These are phyloP conservation scores for Colletotrichum horii DNA, from an alignment of 2,329 filamentous ascomycete genomes.

Conservation along the genomic window DNA sequence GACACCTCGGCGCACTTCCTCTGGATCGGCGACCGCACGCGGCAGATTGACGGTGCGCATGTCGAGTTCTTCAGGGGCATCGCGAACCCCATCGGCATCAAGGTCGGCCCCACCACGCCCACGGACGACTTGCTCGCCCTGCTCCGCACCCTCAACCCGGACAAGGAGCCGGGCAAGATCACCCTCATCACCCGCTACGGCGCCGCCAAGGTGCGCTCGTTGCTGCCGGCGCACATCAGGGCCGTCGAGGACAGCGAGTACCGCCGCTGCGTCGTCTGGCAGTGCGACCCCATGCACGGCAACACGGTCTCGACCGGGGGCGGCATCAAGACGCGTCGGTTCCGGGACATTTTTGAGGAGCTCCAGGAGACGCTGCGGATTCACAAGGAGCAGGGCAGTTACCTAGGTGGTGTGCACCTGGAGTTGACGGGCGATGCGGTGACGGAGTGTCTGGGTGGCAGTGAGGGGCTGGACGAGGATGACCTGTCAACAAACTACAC, in stretches of 20 bases:
- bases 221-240: slow-evolving; percentile 85
- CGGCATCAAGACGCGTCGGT: slow-evolving; percentile 91
- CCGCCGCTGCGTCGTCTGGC: slow-evolving; percentile 79
- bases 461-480: slow-evolving; percentile 84
- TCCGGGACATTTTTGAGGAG: slow-evolving; percentile 88
- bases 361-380: slow-evolving; percentile 83
- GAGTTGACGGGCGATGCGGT: slow-evolving; percentile 96
- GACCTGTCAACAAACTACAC: slow-evolving; percentile 92
- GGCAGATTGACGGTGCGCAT: slow-evolving; percentile 91
- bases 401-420: slow-evolving; percentile 91
- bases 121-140: slow-evolving; percentile 77
- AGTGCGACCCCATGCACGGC: slow-evolving; percentile 99
- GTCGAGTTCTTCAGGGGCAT: slow-evolving; percentile 98
- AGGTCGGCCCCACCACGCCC: slow-evolving; percentile 88
- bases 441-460: slow-evolving; percentile 93
- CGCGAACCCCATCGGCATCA: slow-evolving; percentile 94
- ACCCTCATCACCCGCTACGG: slow-evolving; percentile 97
- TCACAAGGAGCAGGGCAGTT: slow-evolving; percentile 82
- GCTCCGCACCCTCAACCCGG: slow-evolving; percentile 85
- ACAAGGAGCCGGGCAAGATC: slow-evolving; percentile 84
- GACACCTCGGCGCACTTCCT: slow-evolving; percentile 96
- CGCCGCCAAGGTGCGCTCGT: slow-evolving; percentile 72
- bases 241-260: slow-evolving; percentile 83
- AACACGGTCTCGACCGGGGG: slow-evolving; percentile 72
- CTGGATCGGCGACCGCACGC: slow-evolving; percentile 97